Evolutionary conservation across 306 rosid species (phyloP).

Genomic region (Corylus avellana): DNA sequence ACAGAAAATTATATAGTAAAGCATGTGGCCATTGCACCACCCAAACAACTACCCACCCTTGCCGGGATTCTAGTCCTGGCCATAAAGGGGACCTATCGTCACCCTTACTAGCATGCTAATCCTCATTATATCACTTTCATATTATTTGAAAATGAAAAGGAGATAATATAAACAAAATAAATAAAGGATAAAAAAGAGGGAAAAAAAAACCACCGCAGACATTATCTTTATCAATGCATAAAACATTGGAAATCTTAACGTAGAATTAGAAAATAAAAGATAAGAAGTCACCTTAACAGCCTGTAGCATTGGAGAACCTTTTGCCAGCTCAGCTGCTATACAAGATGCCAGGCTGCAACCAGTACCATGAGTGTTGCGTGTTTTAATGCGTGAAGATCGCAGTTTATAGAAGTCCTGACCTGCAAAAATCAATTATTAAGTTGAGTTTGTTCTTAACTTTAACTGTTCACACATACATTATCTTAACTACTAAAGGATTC

Average conservation of each 20-base stretch:
- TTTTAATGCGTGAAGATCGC: slow-evolving; percentile 55
- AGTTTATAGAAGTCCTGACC: slow-evolving; percentile 74
- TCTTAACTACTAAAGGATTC: slow-evolving; percentile 6
- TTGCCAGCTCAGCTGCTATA: slow-evolving; percentile 93
- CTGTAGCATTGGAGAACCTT: slow-evolving; percentile 76
- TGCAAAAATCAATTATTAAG: slow-evolving; percentile 43
- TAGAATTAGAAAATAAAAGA: slow-evolving; percentile 25
- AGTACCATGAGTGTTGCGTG: slow-evolving; percentile 90
- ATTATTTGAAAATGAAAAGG: too few relatives aligned
- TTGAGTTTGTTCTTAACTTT: slow-evolving; percentile 30
- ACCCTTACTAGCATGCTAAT: background rate
- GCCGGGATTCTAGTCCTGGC: background rate
- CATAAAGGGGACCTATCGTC: background rate
- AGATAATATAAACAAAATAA: too few relatives aligned
- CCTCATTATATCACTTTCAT: background rate
- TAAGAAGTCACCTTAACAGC: slow-evolving; percentile 63
- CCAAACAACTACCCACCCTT: background rate
- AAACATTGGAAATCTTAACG: background rate
- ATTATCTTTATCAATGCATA: background rate
- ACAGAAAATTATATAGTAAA: background rate
- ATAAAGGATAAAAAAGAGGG: too few relatives aligned
- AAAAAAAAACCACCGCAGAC: background rate
- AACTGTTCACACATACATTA: slow-evolving; percentile 22
- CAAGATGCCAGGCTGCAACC: slow-evolving; percentile 96
- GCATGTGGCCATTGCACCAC: background rate